Base-by-base conservation (phyloP, 1,284 basidiomycete genomes). In the Kalmanozyma brasiliensis region DNA sequence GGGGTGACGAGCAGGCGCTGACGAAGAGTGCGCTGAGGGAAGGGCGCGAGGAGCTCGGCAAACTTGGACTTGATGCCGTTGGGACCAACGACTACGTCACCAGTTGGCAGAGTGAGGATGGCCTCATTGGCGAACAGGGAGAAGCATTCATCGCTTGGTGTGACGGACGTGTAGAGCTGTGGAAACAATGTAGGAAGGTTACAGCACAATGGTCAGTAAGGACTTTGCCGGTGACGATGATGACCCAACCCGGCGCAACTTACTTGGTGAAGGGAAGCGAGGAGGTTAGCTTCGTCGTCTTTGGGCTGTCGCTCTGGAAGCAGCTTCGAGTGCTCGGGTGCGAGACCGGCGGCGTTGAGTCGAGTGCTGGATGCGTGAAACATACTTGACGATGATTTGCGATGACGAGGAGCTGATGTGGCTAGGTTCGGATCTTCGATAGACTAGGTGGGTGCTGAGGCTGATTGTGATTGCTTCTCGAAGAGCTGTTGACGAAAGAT, bases 311-410 rank as follows among this genome's bases (percentile, higher is more conserved):
- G 67, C 44, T 78, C 78, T n/a, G 80, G 76, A 8, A 81, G 75
- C 10, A 72, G 65, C 73, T 79, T 76, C 26, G 74, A 77, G 67
- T 74, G 62, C 58, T 81, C 80, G 30, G 80, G 78, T 23, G 73
- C 60, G n/a, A 81, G 74, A 19, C 78, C 79, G 42, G 77, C 74
- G 9, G 80, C 80, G 66, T 81, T 81, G 68, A 74, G 75, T 49
- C 78, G 73, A 42, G 53, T 68, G 70, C 68, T 74, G 53, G 72
- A 69, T 38, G 51, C 61, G 67, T 73, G 73, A 57, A 73, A 66
- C 74, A 77, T 77, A 57, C 58, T 71, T 63, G 66, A 32, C 7
- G 57, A 38, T 42, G 19, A 26, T 23, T 22, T 19, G 13, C 33
- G 49, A n/a, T 23, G 56, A 38, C n/a, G 48, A 40, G 22, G 29